Evolutionary conservation across 306 rosid species (phyloP).

Genomic region (Medicago lupulina): DNA sequence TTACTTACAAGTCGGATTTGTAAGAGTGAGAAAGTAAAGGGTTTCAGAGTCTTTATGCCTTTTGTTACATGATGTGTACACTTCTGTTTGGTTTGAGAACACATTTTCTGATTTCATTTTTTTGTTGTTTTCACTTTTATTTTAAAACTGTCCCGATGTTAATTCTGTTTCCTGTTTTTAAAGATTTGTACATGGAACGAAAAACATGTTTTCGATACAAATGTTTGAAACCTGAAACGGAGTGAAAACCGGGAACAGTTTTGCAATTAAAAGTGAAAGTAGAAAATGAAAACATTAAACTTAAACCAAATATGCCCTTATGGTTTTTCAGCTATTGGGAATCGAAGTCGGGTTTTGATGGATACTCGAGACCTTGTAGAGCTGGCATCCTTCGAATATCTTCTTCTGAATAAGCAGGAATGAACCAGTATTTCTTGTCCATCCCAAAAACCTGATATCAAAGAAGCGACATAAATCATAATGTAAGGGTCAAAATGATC

Average conservation of each 20-base stretch:
- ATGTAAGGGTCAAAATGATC: neutral
- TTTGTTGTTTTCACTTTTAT: constrained; percentile 2
- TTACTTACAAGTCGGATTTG: constrained; percentile 50
- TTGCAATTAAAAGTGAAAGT: constrained; percentile 9
- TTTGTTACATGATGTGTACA: constrained; percentile 39
- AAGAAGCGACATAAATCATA: constrained; percentile 28
- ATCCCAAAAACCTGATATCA: constrained; percentile 83
- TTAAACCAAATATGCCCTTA: neutral
- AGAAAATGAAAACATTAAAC: constrained; percentile 15
- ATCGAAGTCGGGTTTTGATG: constrained; percentile 88
- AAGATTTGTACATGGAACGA: neutral
- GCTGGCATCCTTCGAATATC: constrained; percentile 89
- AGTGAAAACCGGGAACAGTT: constrained; percentile 2
- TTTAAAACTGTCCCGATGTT: neutral
- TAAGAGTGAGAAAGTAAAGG: constrained; percentile 41
- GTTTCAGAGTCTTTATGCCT: constrained; percentile 36
- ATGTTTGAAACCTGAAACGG: neutral
- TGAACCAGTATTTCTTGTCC: constrained; percentile 87
- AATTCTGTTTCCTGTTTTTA: neutral
- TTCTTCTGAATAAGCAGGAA: constrained; percentile 95
- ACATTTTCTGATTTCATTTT: neutral
- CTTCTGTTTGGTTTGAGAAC: neutral
- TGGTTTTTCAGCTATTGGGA: constrained; percentile 70
- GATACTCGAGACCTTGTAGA: constrained; percentile 95
- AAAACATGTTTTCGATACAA: neutral